Evolutionary conservation across 177 flowering plant species (phyloP).

Genomic region (Vitis hybrid): DNA sequence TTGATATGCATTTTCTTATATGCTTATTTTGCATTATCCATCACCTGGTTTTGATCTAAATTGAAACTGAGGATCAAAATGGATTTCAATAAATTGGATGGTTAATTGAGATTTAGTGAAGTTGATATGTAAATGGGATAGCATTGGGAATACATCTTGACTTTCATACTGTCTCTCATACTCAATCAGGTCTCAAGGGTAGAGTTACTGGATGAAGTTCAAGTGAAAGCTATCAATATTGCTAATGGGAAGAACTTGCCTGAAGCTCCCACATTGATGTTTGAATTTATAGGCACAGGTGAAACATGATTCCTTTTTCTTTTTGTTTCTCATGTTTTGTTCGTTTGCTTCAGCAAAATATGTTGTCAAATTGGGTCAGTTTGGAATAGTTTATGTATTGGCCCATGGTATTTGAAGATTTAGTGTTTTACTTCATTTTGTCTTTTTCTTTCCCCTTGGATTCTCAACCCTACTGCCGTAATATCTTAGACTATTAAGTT

Average conservation of each 20-base stretch:
- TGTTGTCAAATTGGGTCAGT: too few relatives aligned
- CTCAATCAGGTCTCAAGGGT: constrained; percentile 79
- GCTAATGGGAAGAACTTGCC: constrained; percentile 92
- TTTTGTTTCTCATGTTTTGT: background rate
- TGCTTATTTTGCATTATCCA: too few relatives aligned
- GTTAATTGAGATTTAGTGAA: background rate
- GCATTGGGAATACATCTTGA: too few relatives aligned
- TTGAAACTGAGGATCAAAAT: background rate
- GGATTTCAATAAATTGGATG: background rate
- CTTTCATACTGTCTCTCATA: background rate
- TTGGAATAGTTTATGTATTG: too few relatives aligned
- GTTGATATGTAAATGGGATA: background rate
- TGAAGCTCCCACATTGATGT: constrained; percentile 89
- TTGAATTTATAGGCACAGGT: constrained; percentile 99
- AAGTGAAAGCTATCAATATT: constrained; percentile 83
- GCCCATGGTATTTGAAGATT: too few relatives aligned
- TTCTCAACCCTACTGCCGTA: too few relatives aligned
- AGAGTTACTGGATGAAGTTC: constrained; percentile 94
- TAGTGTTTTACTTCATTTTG: too few relatives aligned
- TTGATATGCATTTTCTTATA: too few relatives aligned
- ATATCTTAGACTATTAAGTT: too few relatives aligned
- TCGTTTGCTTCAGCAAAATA: background rate
- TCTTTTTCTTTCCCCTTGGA: too few relatives aligned
- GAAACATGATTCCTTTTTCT: constrained; percentile 5
- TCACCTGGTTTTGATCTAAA: too few relatives aligned